Base-by-base conservation (phyloP, 768 basidiomycete genomes). In the Tricholomella constricta region DNA sequence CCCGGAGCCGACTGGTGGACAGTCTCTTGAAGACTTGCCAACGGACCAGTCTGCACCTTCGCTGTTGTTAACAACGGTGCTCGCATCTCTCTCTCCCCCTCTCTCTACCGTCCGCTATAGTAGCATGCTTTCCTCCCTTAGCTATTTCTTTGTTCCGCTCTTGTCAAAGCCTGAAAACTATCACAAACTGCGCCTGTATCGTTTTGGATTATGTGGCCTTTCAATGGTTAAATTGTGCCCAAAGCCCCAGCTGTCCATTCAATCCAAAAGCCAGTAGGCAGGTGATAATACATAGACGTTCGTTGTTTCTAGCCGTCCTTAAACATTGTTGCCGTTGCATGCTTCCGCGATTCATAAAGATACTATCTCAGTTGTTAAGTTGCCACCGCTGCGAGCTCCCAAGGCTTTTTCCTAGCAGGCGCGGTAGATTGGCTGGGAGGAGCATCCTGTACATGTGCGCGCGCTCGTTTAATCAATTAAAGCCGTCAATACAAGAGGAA, bases 371-470 rank as follows among this genome's bases (percentile, higher is more conserved):
- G 19, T 19, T 37, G 23, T 27, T 32, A 49, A 26, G 37, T 29
- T 40, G 14, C 51, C 15, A 51, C 47, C 22, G 41, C 22, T 26
- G 46, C 63, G 23, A 45, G 44, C 67, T 90, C 88, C 88, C 88
- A 90, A 36, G 88, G 88, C 58, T 90, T 89, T 71, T 72, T 83
- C 54, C 81, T 75, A 14, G 71, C 58, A 6, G 74, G 62, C 2
- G 78, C 70, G 25, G 57, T 78, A 4, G 88, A 87, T 59, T 76
- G 65, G 53, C 85, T 88, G 4, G 85, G 83, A 50, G 76, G 58
- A 15, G 72, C 77, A 11, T 78, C 73, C 88, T 90, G 53, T 17
- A 52, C 35, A 51, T 48, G 10, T 36, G 17, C 7, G 12, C 31
- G 11, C 8, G 19, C 26, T 14, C 34, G 17, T n/a, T n/a, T n/a